Evolutionary conservation across 139 green algal species (phyloP).

Genomic region (Chlamydomonas sp.): DNA sequence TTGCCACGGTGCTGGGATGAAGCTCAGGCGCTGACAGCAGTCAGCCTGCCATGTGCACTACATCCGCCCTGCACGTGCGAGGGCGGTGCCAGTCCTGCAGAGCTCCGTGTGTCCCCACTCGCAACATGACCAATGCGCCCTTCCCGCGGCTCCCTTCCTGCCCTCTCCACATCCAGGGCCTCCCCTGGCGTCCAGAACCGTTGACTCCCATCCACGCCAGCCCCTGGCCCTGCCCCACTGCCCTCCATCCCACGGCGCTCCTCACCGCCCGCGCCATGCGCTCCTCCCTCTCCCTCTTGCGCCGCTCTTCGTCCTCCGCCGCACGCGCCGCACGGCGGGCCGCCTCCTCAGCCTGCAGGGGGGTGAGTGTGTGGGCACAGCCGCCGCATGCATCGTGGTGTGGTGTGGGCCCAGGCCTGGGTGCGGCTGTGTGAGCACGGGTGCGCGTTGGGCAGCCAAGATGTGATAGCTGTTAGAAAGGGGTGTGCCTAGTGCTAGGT

Average conservation of each 20-base stretch:
- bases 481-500: too few relatives aligned
- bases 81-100: not conserved
- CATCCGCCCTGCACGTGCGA: not conserved
- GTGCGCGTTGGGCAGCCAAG: too few relatives aligned
- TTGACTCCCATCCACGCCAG: not conserved
- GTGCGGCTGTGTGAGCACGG: too few relatives aligned
- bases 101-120: too few relatives aligned
- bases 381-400: too few relatives aligned
- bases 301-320: constrained; percentile 50
- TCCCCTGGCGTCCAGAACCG: not conserved
- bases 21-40: not conserved
- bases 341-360: constrained; percentile 59
- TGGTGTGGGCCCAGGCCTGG: too few relatives aligned
- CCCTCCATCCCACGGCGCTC: not conserved
- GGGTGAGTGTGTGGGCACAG: too few relatives aligned
- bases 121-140: too few relatives aligned
- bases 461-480: too few relatives aligned
- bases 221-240: not conserved
- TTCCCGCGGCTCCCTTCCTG: too few relatives aligned
- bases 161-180: too few relatives aligned
- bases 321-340: constrained; percentile 39
- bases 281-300: constrained; percentile 56
- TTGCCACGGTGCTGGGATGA: too few relatives aligned
- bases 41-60: not conserved
- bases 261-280: constrained; percentile 51